Evolutionary conservation across 139 green algal species (phyloP).

Genomic region (Nannochloris sp.): DNA sequence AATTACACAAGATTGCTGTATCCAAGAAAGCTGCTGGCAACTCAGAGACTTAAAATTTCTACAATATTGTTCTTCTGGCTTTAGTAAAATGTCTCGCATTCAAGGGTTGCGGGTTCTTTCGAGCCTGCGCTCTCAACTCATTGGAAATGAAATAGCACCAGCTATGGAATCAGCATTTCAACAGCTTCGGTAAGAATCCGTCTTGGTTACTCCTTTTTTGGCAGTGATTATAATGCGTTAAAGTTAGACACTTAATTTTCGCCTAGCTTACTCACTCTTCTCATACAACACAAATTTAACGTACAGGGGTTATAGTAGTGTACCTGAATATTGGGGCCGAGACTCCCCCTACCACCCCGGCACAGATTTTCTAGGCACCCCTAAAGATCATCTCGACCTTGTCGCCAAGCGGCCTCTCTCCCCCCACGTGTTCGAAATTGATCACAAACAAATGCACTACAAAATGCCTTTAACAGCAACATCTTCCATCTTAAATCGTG

Average conservation of each 20-base stretch:
- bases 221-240: too few species aligned
- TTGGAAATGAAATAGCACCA: background rate
- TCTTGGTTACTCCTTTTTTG: too few species aligned
- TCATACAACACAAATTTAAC: background rate
- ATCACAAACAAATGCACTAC: slow-evolving; percentile 71
- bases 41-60: too few species aligned
- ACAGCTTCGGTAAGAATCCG: background rate
- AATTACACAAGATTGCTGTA: too few species aligned
- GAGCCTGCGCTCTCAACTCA: background rate
- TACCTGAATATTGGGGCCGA: slow-evolving; percentile 81
- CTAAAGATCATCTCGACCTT: slow-evolving; percentile 73
- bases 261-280: too few species aligned
- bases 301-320: slow-evolving; percentile 2
- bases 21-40: too few species aligned
- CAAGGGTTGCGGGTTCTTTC: background rate
- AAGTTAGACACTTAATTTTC: too few species aligned
- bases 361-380: slow-evolving; percentile 88
- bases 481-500: slow-evolving; percentile 84
- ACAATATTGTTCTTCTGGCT: too few species aligned
- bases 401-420: slow-evolving; percentile 82
- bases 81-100: background rate
- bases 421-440: slow-evolving; percentile 84
- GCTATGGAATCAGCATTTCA: background rate
- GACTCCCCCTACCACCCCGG: slow-evolving; percentile 75
- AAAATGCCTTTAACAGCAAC: slow-evolving; percentile 80